phyloP scores from a whole-genome alignment of 306 rosid genomes.

The Abrus precatorius region DNA sequence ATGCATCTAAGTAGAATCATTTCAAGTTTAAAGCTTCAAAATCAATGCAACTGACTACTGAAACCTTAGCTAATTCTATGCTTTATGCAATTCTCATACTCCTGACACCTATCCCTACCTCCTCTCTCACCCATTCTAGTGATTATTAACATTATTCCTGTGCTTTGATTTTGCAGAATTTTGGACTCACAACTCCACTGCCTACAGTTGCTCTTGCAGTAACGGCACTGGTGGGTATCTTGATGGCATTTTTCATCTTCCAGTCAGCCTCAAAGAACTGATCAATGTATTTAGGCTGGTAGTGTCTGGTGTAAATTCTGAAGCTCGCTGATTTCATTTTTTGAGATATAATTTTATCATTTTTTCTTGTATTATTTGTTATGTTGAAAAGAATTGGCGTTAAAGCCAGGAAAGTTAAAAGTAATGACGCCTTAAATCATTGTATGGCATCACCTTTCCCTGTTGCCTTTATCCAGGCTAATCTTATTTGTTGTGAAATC shows the following conservation, averaged over 20 bases:
- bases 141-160: slow-evolving; percentile 7
- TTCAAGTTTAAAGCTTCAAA: slow-evolving; percentile 27
- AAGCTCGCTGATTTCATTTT: slow-evolving; percentile 35
- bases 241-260: slow-evolving; percentile 87
- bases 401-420: slow-evolving; percentile 42
- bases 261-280: slow-evolving; percentile 90
- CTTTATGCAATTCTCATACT: not conserved
- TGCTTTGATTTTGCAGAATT: slow-evolving; percentile 71
- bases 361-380: slow-evolving; percentile 50
- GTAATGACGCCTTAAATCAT: slow-evolving; percentile 15
- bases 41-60: slow-evolving; percentile 18
- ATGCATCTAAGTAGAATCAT: slow-evolving; percentile 31
- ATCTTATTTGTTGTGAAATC: not conserved
- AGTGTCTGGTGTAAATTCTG: slow-evolving; percentile 48
- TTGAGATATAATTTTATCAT: slow-evolving; percentile 41
- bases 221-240: slow-evolving; percentile 84
- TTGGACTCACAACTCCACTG: slow-evolving; percentile 74
- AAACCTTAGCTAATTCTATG: slow-evolving; percentile 5
- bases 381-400: slow-evolving; percentile 37
- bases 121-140: slow-evolving; percentile 13
- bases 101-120: not conserved
- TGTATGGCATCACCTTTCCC: slow-evolving; percentile 28
- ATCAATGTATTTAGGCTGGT: slow-evolving; percentile 36
- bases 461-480: slow-evolving; percentile 23
- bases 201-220: slow-evolving; percentile 92